These are phyloP conservation scores for Pseudogymnoascus sp. DNA, from an alignment of 2,329 filamentous ascomycete species.

Conservation along the genomic window DNA sequence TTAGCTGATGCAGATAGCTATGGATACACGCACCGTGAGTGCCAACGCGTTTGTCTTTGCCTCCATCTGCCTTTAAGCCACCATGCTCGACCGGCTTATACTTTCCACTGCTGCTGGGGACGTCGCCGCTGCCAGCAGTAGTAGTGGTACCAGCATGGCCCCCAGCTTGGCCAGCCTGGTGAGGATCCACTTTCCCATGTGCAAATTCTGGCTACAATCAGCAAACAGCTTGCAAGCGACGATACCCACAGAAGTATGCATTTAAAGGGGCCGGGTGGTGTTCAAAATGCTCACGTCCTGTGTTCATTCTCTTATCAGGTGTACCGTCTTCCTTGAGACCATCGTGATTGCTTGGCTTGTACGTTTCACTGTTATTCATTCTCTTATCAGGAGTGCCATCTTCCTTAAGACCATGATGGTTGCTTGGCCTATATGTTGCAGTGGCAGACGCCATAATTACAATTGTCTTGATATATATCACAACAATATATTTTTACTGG, in stretches of 20 bases:
- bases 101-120: background rate
- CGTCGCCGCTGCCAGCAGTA: constrained; percentile 12
- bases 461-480: background rate
- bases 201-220: constrained; percentile 25
- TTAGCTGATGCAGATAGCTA: background rate
- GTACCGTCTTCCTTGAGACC: constrained; percentile 36
- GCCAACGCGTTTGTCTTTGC: constrained; percentile 30
- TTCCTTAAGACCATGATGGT: constrained; percentile 36
- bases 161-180: constrained; percentile 31
- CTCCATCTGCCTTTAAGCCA: constrained; percentile 32
- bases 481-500: background rate
- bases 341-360: constrained; percentile 28
- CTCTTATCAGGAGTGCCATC: constrained; percentile 36
- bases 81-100: constrained; percentile 26
- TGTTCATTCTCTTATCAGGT: constrained; percentile 35
- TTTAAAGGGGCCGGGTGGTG: background rate
- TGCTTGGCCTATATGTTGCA: constrained; percentile 7
- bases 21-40: constrained; percentile 21
- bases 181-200: constrained; percentile 31
- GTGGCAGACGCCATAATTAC: background rate
- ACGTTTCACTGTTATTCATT: background rate
- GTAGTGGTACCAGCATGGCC: constrained; percentile 20
- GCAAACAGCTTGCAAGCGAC: background rate
- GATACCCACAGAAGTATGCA: background rate
- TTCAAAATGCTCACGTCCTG: constrained; percentile 14